Conservation (phyloP, 2,329 filamentous ascomycete genomes). For the Beauveria sp. region DNA sequence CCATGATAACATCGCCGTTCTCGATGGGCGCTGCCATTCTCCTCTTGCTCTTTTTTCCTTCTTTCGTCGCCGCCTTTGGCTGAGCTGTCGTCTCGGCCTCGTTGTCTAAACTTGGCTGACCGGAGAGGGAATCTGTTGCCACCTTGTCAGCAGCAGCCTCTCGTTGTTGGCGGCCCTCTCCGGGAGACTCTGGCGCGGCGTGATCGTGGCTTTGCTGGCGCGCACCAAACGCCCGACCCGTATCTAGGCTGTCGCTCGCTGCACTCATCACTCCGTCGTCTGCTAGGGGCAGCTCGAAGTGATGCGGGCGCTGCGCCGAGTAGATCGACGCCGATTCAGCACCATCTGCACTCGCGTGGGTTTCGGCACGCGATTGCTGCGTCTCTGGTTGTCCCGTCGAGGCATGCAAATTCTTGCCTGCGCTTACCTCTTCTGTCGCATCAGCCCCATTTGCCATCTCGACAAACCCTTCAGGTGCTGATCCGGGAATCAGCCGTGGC, state of each 20-base stretch:
- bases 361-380: constrained; percentile 22
- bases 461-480: constrained; percentile 21
- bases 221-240: not conserved
- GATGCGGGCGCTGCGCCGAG: constrained; percentile 21
- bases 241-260: constrained; percentile 17
- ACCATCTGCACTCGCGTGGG: constrained; percentile 12
- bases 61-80: not conserved
- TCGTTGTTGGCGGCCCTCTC: constrained; percentile 1
- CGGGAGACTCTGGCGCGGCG: not conserved
- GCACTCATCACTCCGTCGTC: constrained; percentile 18
- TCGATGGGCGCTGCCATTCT: not conserved
- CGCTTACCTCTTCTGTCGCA: constrained; percentile 13
- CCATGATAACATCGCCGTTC: constrained; percentile 5
- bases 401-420: constrained; percentile 19
- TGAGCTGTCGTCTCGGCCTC: not conserved
- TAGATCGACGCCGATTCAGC: constrained; percentile 22
- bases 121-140: constrained; percentile 11
- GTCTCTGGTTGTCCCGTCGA: constrained; percentile 19
- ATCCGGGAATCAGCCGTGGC: constrained; percentile 51
- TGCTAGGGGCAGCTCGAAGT: constrained; percentile 16
- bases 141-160: constrained; percentile 15
- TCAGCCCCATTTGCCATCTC: constrained; percentile 6
- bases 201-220: not conserved
- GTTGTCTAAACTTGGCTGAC: not conserved
- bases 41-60: not conserved